Base-by-base conservation (phyloP, 805 yeast genomes). In the Nakazawaea populi region DNA sequence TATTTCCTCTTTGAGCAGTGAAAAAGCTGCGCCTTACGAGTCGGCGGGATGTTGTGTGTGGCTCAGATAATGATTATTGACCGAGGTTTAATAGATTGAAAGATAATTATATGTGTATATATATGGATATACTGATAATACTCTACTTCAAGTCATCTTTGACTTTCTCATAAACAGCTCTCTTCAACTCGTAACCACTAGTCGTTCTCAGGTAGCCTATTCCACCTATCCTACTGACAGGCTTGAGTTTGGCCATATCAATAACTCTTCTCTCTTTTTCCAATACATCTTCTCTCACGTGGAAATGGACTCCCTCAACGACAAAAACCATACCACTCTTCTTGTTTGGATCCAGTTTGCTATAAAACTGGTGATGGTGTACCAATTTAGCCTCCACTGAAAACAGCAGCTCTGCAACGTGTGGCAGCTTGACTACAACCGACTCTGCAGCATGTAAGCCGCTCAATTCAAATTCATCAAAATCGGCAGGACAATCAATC, bases 391-490 rank as follows among this genome's bases (percentile, higher is more conserved):
- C 79, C 60, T 82, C 88, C 11, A 82, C 56, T 6, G 82, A 74
- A 57, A 83, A 80, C 5, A 81, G 84, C 44, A 82, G 73, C 54
- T 83, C 87, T 0, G 79, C 81, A 5, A 83, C 87, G 57, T 75
- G 79, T 6, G 79, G 71, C 0, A 86, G 76, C 46, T 68, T 72
- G 41, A 83, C 87, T 8, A 63, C 58, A 0, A 57, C 57, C 0
- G 84, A 76, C 3, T 65, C 58, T 11, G 62, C 54, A 3, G 77
- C 77, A 1, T 83, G 77, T 52, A 82, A 66, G 0, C 87, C 86
- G 24, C 75, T 59, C 39, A 78, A 60, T 49, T 73, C 67, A 80
- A 83, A 83, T 60, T 82, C 88, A 54, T 75, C 77, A 12, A 74
- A 69, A 3, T 67, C 77, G 0, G 59, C 43, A 4, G 86, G 86